A percentile compares a stretch with the other conserved stretches of the same genome.
Conservation (phyloP, 2,329 filamentous ascomycete species). For the Metarhizium rileyi region DNA sequence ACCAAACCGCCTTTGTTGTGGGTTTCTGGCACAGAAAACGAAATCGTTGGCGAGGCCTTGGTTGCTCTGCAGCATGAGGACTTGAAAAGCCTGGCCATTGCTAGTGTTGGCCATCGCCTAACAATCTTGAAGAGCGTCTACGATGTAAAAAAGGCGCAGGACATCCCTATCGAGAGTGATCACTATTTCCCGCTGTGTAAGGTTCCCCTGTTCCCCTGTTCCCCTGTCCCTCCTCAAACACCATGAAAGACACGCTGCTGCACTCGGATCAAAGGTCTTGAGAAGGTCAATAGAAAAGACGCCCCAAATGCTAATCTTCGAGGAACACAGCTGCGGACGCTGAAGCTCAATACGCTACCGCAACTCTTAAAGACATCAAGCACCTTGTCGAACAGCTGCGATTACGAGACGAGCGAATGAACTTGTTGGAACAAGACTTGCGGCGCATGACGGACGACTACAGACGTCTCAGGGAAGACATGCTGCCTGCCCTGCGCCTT, state of each 20-base stretch:
- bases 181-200: conserved; percentile 89
- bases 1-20: conserved; percentile 8
- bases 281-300: not conserved
- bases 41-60: conserved; percentile 85
- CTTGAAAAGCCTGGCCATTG: conserved; percentile 87
- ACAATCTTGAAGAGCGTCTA: conserved; percentile 95
- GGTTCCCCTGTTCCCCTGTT: not conserved
- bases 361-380: conserved; percentile 87
- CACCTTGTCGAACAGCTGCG: conserved; percentile 83
- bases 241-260: not conserved
- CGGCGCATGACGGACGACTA: conserved; percentile 82
- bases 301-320: conserved; percentile 12
- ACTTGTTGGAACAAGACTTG: conserved; percentile 71
- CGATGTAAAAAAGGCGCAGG: conserved; percentile 89
- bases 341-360: conserved; percentile 73
- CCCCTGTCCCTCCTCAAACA: not conserved
- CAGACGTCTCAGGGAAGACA: conserved; percentile 77
- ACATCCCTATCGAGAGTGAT: conserved; percentile 81
- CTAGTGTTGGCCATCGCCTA: conserved; percentile 85
- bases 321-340: conserved; percentile 67
- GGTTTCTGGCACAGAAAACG: conserved; percentile 58
- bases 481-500: conserved; percentile 80
- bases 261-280: not conserved
- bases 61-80: conserved; percentile 86
- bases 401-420: conserved; percentile 83